phyloP scores from a whole-genome alignment of 805 yeast genomes.

The Kodamaea hsintzibuensis region DNA sequence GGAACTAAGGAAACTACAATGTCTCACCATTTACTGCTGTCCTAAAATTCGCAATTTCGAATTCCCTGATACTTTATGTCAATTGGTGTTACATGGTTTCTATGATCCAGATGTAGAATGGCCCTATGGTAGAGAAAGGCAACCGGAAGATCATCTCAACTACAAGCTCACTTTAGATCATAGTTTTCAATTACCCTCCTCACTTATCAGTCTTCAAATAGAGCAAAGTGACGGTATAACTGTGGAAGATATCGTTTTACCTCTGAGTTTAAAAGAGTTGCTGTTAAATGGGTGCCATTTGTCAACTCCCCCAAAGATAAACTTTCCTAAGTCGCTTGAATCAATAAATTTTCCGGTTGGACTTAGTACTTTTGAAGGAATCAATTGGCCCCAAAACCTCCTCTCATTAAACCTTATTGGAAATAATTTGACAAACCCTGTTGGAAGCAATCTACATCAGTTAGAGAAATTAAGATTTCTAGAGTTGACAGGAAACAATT shows the following conservation, averaged over 20 bases:
- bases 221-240: no score
- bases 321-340: background rate
- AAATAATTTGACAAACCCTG: background rate
- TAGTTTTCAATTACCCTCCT: no score
- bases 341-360: no score
- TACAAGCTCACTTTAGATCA: no score
- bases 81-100: no score
- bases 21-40: background rate
- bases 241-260: no score
- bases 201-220: no score
- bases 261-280: no score
- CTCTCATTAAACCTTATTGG: background rate
- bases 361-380: background rate
- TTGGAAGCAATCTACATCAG: background rate
- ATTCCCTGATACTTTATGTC: background rate
- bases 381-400: background rate
- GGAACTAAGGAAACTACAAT: background rate
- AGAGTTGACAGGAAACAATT: background rate
- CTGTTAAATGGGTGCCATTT: no score
- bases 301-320: no score
- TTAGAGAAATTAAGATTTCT: background rate
- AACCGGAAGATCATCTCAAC: background rate
- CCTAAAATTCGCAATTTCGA: background rate
- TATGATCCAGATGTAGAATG: no score
- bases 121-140: background rate